A percentile compares a stretch with the other conserved stretches of the same genome.
Evolutionary conservation across 139 green algal genomes (phyloP).

Genomic region (Zygnema cylindricum): DNA sequence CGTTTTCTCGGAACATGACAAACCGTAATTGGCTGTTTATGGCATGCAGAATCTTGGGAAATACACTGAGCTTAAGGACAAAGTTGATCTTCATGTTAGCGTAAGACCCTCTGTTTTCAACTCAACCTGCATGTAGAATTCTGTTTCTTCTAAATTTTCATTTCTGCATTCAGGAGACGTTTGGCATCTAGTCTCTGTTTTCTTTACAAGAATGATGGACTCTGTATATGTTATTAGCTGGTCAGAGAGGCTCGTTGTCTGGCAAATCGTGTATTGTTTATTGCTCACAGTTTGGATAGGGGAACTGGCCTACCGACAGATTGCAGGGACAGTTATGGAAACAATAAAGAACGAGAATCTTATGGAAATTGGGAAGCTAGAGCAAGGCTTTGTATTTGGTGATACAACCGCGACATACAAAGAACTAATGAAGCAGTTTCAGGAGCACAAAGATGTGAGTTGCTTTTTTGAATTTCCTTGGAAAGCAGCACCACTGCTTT

Average conservation of each 20-base stretch:
- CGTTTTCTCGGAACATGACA: no score
- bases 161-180: neutral
- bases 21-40: no score
- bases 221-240: no score
- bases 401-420: conserved; percentile 86
- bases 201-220: no score
- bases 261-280: no score
- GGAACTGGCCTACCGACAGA: no score
- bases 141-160: neutral
- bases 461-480: conserved; percentile 60
- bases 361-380: conserved; percentile 84
- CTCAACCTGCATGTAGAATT: no score
- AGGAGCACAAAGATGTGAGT: neutral
- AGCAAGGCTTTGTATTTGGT: conserved; percentile 96
- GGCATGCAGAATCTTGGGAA: conserved; percentile 76
- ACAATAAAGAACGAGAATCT: conserved; percentile 65
- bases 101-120: conserved; percentile 19
- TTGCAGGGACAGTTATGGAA: neutral
- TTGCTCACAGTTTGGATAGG: no score
- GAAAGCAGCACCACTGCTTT: no score
- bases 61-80: conserved; percentile 82
- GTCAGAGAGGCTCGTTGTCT: no score
- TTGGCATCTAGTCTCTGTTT: no score
- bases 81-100: conserved; percentile 82
- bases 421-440: conserved; percentile 72